These are phyloP conservation scores for Salix caprea DNA, from an alignment of 345 rosid species.

Conservation along the genomic window DNA sequence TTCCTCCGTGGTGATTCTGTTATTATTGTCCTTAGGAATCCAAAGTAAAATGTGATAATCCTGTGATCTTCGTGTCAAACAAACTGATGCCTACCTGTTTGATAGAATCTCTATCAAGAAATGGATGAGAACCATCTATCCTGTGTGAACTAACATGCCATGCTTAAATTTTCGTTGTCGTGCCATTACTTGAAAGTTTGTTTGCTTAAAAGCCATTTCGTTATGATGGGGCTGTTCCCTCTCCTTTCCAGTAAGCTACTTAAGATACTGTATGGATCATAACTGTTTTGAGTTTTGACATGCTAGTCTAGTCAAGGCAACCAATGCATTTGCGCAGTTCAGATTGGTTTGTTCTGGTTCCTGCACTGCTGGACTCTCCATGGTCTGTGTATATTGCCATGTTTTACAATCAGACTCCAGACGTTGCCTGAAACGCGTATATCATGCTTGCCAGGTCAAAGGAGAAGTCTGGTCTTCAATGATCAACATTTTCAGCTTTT, in stretches of 20 bases:
- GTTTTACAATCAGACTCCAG: background rate
- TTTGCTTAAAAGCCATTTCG: background rate
- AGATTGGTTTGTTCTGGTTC: background rate
- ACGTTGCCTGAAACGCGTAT: background rate
- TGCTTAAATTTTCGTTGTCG: background rate
- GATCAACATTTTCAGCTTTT: background rate
- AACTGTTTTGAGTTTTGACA: background rate
- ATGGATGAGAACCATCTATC: background rate
- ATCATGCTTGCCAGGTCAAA: background rate
- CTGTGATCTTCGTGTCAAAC: background rate
- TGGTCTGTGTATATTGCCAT: background rate
- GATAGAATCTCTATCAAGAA: background rate
- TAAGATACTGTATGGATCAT: background rate
- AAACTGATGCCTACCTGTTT: background rate
- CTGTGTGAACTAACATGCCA: background rate
- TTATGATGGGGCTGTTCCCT: background rate
- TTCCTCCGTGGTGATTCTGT: slow-evolving; percentile 98
- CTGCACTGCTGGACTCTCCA: background rate
- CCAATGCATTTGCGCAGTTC: background rate
- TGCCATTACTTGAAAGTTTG: background rate
- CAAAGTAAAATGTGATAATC: slow-evolving; percentile 43
- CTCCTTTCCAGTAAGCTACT: background rate
- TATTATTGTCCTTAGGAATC: slow-evolving; percentile 92
- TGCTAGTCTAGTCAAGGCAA: background rate
- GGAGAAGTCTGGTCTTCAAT: background rate